Percentiles rank a stretch among this genome's conserved stretches.
These are phyloP conservation scores for Dendrobium chrysotoxum DNA, from an alignment of 106 monocot genomes.

Conservation along the genomic window DNA sequence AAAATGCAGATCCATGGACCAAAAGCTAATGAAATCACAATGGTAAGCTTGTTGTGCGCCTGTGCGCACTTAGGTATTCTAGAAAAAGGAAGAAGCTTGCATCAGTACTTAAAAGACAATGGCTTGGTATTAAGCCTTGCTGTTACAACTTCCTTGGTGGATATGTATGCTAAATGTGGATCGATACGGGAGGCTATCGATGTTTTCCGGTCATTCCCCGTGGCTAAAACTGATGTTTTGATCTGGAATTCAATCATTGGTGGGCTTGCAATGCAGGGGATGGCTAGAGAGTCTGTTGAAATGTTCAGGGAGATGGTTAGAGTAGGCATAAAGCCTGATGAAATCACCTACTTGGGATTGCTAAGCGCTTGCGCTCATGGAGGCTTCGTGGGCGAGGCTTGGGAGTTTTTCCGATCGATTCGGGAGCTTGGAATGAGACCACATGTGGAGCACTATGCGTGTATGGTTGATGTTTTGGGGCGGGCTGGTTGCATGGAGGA, in stretches of 20 bases:
- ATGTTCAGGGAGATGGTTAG: slow-evolving; percentile 43
- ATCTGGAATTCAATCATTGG: slow-evolving; percentile 68
- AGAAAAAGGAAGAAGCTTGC: slow-evolving; percentile 44
- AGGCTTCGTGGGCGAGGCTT: slow-evolving; percentile 54
- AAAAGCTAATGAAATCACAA: slow-evolving; percentile 42
- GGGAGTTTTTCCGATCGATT: slow-evolving; percentile 44
- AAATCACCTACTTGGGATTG: slow-evolving; percentile 65
- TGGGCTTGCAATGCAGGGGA: slow-evolving; percentile 56
- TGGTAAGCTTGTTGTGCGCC: slow-evolving; percentile 63
- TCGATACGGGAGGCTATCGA: slow-evolving; percentile 42
- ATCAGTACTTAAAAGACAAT: slow-evolving; percentile 29
- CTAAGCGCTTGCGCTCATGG: slow-evolving; percentile 64
- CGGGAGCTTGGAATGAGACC: slow-evolving; percentile 15
- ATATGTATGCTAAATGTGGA: slow-evolving; percentile 79
- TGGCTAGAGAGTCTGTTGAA: slow-evolving; percentile 32
- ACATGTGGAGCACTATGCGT: slow-evolving; percentile 66
- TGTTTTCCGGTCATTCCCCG: slow-evolving; percentile 36
- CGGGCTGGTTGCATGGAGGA: slow-evolving; percentile 44
- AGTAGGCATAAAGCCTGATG: slow-evolving; percentile 42
- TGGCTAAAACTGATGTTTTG: slow-evolving; percentile 44
- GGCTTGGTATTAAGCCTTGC: slow-evolving; percentile 24
- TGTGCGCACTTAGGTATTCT: slow-evolving; percentile 57
- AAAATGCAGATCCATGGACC: slow-evolving; percentile 25
- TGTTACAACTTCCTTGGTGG: slow-evolving; percentile 53
- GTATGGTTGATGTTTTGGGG: slow-evolving; percentile 65